Conservation (phyloP, 2,329 filamentous ascomycete genomes). For the Penicillium sclerotigenum region DNA sequence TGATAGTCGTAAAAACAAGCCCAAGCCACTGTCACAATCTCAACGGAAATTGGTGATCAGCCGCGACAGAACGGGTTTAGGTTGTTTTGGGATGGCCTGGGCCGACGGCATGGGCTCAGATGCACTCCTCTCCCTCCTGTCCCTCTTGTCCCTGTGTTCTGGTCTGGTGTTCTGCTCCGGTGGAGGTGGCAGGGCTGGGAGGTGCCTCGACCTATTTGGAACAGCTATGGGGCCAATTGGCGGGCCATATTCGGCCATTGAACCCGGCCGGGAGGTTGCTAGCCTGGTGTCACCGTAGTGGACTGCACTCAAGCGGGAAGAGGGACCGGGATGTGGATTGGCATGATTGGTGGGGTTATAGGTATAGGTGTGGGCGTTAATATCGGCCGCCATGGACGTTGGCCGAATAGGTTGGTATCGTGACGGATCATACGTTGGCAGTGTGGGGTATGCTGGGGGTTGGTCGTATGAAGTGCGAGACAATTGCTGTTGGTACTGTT, state of each 20-base stretch:
- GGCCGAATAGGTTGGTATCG: conserved; percentile 26
- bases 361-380: conserved; percentile 4
- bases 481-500: conserved; percentile 10
- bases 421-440: conserved; percentile 37
- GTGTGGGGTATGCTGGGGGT: conserved; percentile 28
- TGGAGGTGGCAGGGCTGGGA: conserved; percentile 13
- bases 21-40: conserved; percentile 4
- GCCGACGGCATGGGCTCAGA: conserved; percentile 20
- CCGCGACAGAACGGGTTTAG: conserved; percentile 36
- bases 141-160: conserved; percentile 9
- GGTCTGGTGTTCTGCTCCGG: background rate
- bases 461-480: conserved; percentile 21
- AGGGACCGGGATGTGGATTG: conserved; percentile 9
- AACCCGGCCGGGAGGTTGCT: conserved; percentile 16
- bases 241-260: background rate
- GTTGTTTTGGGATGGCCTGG: conserved; percentile 19
- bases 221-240: background rate
- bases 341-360: conserved; percentile 4
- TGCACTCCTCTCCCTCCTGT: conserved; percentile 19
- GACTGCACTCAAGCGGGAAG: conserved; percentile 21
- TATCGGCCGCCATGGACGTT: conserved; percentile 5
- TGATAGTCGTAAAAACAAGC: conserved; percentile 12
- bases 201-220: conserved; percentile 1
- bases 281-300: conserved; percentile 20
- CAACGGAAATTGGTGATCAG: conserved; percentile 36